Base-by-base conservation (phyloP, 176 grass and related monocot species). In the Panicum miliaceum region DNA sequence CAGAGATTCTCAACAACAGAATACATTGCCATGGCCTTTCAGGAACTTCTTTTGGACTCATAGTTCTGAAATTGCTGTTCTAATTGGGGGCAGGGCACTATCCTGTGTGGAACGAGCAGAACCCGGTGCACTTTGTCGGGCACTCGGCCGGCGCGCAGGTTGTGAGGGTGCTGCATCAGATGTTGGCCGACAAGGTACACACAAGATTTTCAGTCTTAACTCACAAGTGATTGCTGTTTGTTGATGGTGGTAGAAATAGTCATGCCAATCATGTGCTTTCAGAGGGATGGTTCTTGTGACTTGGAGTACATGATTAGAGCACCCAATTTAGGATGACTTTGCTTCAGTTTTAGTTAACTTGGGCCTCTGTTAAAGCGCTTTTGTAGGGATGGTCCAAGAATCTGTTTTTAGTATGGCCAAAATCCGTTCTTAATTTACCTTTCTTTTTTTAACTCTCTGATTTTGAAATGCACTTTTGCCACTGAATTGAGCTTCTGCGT, bases 141-240 rank as follows among this genome's bases (percentile, higher is more conserved):
- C 96, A 99, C 72, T 99, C 96, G 9, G 96, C 96, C 2, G 96
- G 96, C 4, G 93, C 84, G 35, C 93, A 99, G 88, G 96, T 96
- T 67, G 91, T 94, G 75, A 83, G 96, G 62, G 85, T 99, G 52
- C 43, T 99, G 71, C 96, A 96, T 53, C 93, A 99, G 86, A 99
- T 99, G 96, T 89, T 99, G 29, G 87, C 96, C 48, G 91, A 99
- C 70, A 99, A 96, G 91, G 96, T 99, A 90, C 48, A 70, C 65
- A 53, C 70, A 43, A 53, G 42, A 46, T 76, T 80, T 84, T 53
- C 46, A n/a, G 40, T 83, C 71, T 80, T 81, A 56, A 56, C 43
- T 76, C 51, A 36, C 5, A 77, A 64, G 50, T 51, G 4, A 48
- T 25, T 45, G 23, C n/a, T 41, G 26, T 74, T 58, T 34, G 50